phyloP scores from a whole-genome alignment of 2,329 filamentous ascomycete genomes.

The Aspergillus versicolor region DNA sequence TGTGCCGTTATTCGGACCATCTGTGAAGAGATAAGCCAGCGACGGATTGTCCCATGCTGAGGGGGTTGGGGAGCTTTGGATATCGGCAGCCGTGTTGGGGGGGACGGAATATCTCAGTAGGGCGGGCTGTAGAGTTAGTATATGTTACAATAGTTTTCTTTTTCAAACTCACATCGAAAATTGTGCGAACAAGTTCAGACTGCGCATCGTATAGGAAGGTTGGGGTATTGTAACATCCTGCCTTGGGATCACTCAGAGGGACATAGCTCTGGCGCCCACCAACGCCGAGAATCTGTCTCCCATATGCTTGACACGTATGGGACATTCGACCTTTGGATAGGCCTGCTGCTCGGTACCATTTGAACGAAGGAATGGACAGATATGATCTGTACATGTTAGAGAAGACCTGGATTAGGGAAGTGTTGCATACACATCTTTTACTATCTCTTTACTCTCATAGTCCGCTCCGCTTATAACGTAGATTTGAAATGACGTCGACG shows the following conservation, averaged over 20 bases:
- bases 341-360: slow-evolving; percentile 14
- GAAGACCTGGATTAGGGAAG: not conserved
- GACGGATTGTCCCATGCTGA: not conserved
- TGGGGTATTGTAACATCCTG: slow-evolving; percentile 14
- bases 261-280: slow-evolving; percentile 13
- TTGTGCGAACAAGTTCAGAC: slow-evolving; percentile 4
- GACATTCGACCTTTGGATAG: slow-evolving; percentile 15
- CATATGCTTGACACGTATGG: slow-evolving; percentile 12
- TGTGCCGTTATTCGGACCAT: too few species aligned
- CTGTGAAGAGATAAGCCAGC: not conserved
- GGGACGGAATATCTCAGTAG: slow-evolving; percentile 11
- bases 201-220: slow-evolving; percentile 17
- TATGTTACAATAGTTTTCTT: not conserved
- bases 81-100: slow-evolving; percentile 6
- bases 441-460: slow-evolving; percentile 3
- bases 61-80: slow-evolving; percentile 9
- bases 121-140: slow-evolving; percentile 1
- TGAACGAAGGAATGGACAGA: slow-evolving; percentile 19
- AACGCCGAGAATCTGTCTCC: slow-evolving; percentile 17
- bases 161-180: slow-evolving; percentile 10
- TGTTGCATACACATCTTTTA: slow-evolving; percentile 12
- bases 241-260: not conserved
- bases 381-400: slow-evolving; percentile 6
- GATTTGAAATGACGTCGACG: slow-evolving; percentile 14
- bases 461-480: slow-evolving; percentile 16